Base-by-base conservation (phyloP, 495 filamentous ascomycete genomes). In the Penicillium odoratum region DNA sequence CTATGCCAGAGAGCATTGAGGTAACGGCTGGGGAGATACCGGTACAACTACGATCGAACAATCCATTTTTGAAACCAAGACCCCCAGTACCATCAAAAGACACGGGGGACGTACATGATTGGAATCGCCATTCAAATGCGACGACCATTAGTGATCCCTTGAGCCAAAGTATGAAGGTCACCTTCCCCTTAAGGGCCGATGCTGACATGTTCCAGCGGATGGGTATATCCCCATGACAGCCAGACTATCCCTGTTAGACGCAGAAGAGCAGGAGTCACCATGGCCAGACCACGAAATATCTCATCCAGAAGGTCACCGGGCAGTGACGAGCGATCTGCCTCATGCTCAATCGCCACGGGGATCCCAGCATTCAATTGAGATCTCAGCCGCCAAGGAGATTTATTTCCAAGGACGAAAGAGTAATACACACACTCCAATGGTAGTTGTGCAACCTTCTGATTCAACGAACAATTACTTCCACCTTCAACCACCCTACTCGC, bases 171-270 rank as follows among this genome's bases (percentile, higher is more conserved):
- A 69, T 34, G 64, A 18, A 44, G 33, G 8, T 4, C 3, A 11
- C 33, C 21, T 25, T 42, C 45, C 21, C 34, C 2, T 13, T 33
- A 18, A 15, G 45, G 33, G 33, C 31, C 0, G 10, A 33, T 47
- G 11, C 46, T 33, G 13, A 47, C 63, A 45, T 48, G 13, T 47
- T 45, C 3, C 48, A 79, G 76, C 70, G 46, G 75, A 74, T 28
- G 76, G 76, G 9, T 73, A 73, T 58, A 79, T 79, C 46, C 74
- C 76, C 10, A 79, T 79, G 76, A 76, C 76, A 16, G 76, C 75
- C 4, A 70, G 76, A 6, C 50, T 79, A 33, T 79, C 76, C 21
- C 65, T 79, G 13, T 56, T 76, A 26, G 76, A 78, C 29, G 36
- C 67, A 18, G 59, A 61, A 7, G 54, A 62, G 8, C 50, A 70